Percentiles rank a stretch among this genome's conserved stretches.
phyloP scores from a whole-genome alignment of 2,329 filamentous ascomycete species.

The Fusarium xylarioides region DNA sequence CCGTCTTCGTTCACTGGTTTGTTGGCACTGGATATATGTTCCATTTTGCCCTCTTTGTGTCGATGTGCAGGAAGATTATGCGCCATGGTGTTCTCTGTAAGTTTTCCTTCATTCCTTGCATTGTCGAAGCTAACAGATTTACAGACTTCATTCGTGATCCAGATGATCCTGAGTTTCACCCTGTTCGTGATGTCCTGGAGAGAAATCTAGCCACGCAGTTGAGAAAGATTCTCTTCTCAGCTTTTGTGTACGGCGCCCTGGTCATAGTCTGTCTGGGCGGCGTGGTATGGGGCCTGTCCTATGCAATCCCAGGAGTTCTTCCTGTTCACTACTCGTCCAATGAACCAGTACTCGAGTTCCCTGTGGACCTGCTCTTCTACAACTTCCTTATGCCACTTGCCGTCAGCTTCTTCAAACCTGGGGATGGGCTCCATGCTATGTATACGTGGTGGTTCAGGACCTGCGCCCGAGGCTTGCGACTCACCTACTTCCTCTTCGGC shows the following conservation, averaged over 20 bases:
- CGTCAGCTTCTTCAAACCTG: conserved; percentile 84
- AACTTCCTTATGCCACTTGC: conserved; percentile 94
- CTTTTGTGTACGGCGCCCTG: conserved; percentile 91
- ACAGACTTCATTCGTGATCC: conserved; percentile 95
- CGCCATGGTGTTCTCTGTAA: conserved; percentile 90
- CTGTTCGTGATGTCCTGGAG: conserved; percentile 94
- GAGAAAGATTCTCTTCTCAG: conserved; percentile 95
- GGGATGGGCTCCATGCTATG: conserved; percentile 82
- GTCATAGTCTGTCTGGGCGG: conserved; percentile 94
- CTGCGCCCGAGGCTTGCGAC: conserved; percentile 79
- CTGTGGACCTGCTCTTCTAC: conserved; percentile 93
- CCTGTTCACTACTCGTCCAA: conserved; percentile 95
- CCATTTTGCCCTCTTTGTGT: conserved; percentile 97
- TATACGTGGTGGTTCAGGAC: conserved; percentile 97
- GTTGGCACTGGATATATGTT: conserved; percentile 99
- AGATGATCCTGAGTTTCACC: conserved; percentile 97
- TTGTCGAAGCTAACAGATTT: conserved; percentile 14
- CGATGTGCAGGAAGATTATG: conserved; percentile 99
- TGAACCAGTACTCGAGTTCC: conserved; percentile 92
- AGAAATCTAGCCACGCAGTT: conserved; percentile 91
- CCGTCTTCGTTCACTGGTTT: conserved; percentile 98
- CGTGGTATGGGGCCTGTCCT: conserved; percentile 90
- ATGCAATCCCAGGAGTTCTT: conserved; percentile 74
- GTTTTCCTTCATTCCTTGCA: conserved; percentile 45
- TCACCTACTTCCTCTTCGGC: conserved; percentile 94